Evolutionary conservation across 495 filamentous ascomycete genomes (phyloP).

Genomic region (Aspergillus carlsbadensis): DNA sequence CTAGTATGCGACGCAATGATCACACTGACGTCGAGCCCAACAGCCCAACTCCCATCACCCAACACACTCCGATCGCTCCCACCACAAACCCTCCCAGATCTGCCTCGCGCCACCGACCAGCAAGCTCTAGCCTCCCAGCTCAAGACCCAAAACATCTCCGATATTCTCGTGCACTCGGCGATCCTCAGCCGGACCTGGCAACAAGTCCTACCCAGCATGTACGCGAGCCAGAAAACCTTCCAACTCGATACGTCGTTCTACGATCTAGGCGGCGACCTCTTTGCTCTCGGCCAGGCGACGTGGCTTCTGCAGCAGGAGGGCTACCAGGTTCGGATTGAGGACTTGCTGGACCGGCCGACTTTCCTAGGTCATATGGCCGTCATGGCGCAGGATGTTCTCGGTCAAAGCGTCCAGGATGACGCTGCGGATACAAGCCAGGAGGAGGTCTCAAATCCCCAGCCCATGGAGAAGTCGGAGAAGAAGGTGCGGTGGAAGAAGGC

Average conservation of each 20-base stretch:
- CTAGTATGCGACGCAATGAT: background rate
- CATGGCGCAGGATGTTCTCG: background rate
- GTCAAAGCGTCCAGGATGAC: background rate
- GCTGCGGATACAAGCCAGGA: background rate
- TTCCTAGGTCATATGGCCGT: conserved; percentile 5
- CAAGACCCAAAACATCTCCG: conserved; percentile 4
- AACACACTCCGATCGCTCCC: conserved; percentile 1
- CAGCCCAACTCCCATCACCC: background rate
- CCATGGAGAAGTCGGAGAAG: conserved; percentile 1
- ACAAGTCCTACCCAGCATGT: background rate
- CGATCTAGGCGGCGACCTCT: conserved; percentile 1
- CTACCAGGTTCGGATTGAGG: conserved; percentile 5
- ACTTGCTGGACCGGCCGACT: background rate
- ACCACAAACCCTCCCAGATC: conserved; percentile 2
- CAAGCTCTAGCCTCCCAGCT: background rate
- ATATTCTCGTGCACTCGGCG: conserved; percentile 4
- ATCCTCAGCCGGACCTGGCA: conserved; percentile 3
- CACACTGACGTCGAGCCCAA: conserved; percentile 1
- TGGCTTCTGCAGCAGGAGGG: conserved; percentile 4
- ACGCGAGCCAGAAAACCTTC: conserved; percentile 1
- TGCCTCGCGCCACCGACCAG: background rate
- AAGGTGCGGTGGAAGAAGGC: conserved; percentile 7
- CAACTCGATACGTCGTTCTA: conserved; percentile 3
- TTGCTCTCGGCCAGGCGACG: background rate
- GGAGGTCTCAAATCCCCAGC: background rate